phyloP scores from a whole-genome alignment of 345 rosid species.

The Populus deltoides region DNA sequence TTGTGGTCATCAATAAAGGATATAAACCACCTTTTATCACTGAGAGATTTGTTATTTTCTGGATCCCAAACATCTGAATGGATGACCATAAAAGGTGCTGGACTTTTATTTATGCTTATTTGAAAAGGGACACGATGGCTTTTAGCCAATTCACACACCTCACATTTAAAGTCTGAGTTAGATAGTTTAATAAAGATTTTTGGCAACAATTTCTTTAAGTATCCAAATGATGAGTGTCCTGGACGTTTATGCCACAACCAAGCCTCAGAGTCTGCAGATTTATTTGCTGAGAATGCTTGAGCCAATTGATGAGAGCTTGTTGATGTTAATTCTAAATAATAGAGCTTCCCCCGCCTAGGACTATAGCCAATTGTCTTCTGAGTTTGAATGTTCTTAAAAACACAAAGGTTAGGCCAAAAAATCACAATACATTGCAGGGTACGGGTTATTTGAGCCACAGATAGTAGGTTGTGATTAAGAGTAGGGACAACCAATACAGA shows the following conservation, averaged over 20 bases:
- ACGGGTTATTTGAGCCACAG: neutral
- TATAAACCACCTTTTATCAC: neutral
- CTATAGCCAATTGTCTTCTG: too few relatives aligned
- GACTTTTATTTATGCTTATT: neutral
- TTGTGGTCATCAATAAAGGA: neutral
- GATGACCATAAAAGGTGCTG: neutral
- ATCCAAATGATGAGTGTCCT: neutral
- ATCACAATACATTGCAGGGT: neutral
- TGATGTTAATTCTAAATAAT: too few relatives aligned
- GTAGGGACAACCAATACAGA: neutral
- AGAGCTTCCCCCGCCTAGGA: too few relatives aligned
- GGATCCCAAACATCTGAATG: neutral
- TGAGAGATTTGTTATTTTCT: rapidly evolving
- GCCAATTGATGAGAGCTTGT: too few relatives aligned
- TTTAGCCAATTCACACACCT: neutral
- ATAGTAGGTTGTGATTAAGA: neutral
- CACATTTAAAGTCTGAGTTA: neutral
- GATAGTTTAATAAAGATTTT: neutral
- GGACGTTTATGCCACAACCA: too few relatives aligned
- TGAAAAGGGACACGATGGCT: neutral
- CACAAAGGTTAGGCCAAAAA: neutral
- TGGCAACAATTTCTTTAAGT: neutral
- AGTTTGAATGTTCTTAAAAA: too few relatives aligned
- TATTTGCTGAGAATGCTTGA: too few relatives aligned
- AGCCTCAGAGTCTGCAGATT: too few relatives aligned